Conservation (phyloP, 495 filamentous ascomycete genomes). For the Lophiostoma macrostomum region DNA sequence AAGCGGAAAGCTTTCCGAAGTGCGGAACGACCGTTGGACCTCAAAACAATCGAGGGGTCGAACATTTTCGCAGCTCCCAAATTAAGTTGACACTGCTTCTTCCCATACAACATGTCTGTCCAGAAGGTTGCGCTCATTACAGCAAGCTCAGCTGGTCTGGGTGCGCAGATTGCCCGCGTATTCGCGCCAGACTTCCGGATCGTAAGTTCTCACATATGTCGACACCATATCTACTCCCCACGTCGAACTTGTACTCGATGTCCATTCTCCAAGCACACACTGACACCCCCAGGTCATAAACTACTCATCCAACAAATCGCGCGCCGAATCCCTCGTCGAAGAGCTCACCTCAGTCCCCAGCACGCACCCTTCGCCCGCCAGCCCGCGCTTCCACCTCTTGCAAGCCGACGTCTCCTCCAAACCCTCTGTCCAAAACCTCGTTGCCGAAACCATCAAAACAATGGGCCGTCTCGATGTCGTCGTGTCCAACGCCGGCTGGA, state of each 20-base stretch:
- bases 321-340: constrained; percentile 45
- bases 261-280: not conserved
- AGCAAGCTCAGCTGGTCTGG: constrained; percentile 55
- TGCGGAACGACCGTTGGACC: no score
- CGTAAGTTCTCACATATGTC: constrained; percentile 36
- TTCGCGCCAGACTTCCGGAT: constrained; percentile 51
- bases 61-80: no score
- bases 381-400: constrained; percentile 43
- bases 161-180: constrained; percentile 51
- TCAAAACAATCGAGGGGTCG: no score
- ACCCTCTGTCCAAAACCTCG: constrained; percentile 44
- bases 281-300: constrained; percentile 50
- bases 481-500: constrained; percentile 59
- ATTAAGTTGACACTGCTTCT: no score
- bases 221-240: not conserved
- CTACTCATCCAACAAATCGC: constrained; percentile 47
- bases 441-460: constrained; percentile 42
- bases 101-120: constrained; percentile 32
- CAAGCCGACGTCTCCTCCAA: constrained; percentile 51
- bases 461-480: constrained; percentile 55
- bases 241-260: not conserved
- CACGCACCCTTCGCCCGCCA: constrained; percentile 16
- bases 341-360: constrained; percentile 42
- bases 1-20: no score
- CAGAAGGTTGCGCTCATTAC: constrained; percentile 55